A percentile compares a stretch with the other conserved stretches of the same genome.
Conservation (phyloP, 192 early-diverging fungal genomes). For the Paraglomus brasilianum region DNA sequence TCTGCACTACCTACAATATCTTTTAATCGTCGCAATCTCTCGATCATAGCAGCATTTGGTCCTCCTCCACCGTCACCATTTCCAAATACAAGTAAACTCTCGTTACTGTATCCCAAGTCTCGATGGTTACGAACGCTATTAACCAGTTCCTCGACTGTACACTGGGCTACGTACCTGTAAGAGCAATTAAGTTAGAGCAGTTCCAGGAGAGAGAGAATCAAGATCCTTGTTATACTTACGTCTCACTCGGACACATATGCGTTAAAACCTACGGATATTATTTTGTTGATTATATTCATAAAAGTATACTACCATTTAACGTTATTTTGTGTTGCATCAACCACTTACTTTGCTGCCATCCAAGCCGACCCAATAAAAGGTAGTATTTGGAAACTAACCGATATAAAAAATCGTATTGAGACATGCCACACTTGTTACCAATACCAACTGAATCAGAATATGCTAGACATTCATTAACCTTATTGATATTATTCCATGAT, state of each 20-base stretch:
- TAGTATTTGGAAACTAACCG: constrained; percentile 85
- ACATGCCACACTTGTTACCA: neutral
- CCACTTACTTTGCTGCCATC: constrained; percentile 70
- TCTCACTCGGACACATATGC: constrained; percentile 39
- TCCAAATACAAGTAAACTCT: constrained; percentile 89
- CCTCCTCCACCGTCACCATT: constrained; percentile 98
- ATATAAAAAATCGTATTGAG: neutral
- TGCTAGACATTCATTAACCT: constrained; percentile 36
- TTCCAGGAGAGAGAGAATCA: neutral
- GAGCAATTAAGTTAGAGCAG: neutral
- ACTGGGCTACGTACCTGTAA: constrained; percentile 23
- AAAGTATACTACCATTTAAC: constrained; percentile 65
- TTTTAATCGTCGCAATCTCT: constrained; percentile 73
- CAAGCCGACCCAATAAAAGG: constrained; percentile 91
- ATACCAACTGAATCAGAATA: neutral
- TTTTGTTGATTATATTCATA: neutral
- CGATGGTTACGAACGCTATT: constrained; percentile 81
- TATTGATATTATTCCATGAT: constrained; percentile 99
- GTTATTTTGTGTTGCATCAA: constrained; percentile 87
- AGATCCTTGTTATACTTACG: neutral
- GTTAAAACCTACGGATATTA: constrained; percentile 17
- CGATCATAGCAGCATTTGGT: constrained; percentile 78
- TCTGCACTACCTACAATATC: constrained; percentile 51
- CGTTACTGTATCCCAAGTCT: constrained; percentile 81
- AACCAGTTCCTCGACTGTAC: constrained; percentile 33